Base-by-base conservation (phyloP, 768 basidiomycete species). In the Kwoniella bestiolae region DNA sequence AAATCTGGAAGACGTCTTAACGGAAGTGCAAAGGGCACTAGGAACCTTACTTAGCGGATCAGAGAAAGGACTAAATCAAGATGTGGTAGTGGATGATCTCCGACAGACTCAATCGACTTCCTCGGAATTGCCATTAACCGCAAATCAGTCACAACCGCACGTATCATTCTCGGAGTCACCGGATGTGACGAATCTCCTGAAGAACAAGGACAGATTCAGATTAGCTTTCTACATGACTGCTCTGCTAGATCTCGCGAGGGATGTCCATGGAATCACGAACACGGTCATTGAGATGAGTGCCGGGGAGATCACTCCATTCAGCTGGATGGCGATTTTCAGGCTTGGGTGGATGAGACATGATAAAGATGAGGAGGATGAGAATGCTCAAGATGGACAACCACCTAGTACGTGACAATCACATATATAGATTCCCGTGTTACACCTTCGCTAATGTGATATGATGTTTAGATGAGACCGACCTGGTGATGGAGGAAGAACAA, bases 171-270 rank as follows among this genome's bases (percentile, higher is more conserved):
- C 62, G 9, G 65, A 66, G 34, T 35, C 46, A 35, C 41, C 56
- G 18, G 56, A 66, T 16, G 57, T 60, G 26, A 61, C 45, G 5
- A 47, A 59, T 47, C 34, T 59, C 3, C 28, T 66, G 23, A 35
- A 57, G 1, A 64, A 53, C 46, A 56, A 63, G 34, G 76, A 75
- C 18, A 59, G 65, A 18, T 78, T 73, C 51, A 60, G 74, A 26
- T 29, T 74, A 1, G 77, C 77, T 21, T 76, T 78, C 41, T 74
- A 78, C 66, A 70, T 78, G 74, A 70, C 70, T 5, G 66, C 77
- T 9, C 49, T 78, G 5, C 38, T 76, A 11, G 77, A 78, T 56
- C 56, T 76, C 3, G 70, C 68, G 8, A 67, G 69, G 44, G 77
- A 78, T 23, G 68, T 69, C 1, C 49, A 63, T n/a, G 56, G 9